These are phyloP conservation scores for Phytophthora aleatoria DNA, from an alignment of 352 stramenopile species.

Conservation along the genomic window DNA sequence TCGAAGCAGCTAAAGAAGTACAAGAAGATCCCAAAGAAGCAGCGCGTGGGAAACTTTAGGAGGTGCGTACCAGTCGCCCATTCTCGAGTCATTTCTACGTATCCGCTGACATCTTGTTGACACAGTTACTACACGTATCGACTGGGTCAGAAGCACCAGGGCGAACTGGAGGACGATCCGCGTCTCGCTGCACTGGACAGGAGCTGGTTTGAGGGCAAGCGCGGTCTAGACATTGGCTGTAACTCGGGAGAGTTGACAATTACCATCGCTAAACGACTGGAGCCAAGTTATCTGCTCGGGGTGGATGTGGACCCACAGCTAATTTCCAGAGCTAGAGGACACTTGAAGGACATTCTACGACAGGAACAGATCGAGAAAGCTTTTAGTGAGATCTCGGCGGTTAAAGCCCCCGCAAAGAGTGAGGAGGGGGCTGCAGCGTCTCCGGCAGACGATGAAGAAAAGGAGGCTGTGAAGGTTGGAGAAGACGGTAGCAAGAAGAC, in stretches of 20 bases:
- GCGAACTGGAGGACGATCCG: conserved; percentile 59
- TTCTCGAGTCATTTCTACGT: neutral
- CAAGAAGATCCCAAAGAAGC: conserved; percentile 44
- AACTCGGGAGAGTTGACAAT: conserved; percentile 85
- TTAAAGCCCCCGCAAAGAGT: conserved; percentile 13
- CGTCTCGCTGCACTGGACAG: conserved; percentile 61
- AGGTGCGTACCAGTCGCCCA: conserved; percentile 38
- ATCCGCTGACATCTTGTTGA: conserved; percentile 5
- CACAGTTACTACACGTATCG: conserved; percentile 81
- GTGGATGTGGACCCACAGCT: conserved; percentile 78
- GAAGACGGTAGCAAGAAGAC: conserved; percentile 7
- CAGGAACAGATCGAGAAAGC: conserved; percentile 62
- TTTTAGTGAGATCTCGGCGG: conserved; percentile 46
- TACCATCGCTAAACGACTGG: conserved; percentile 60
- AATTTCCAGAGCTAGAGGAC: conserved; percentile 56
- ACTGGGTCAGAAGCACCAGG: conserved; percentile 57
- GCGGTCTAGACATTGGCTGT: conserved; percentile 78
- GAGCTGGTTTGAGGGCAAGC: conserved; percentile 71
- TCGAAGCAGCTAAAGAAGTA: conserved; percentile 18
- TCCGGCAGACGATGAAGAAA: conserved; percentile 7
- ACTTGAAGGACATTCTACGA: conserved; percentile 71
- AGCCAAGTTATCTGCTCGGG: conserved; percentile 63
- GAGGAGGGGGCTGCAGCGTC: neutral
- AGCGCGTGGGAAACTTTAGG: conserved; percentile 78
- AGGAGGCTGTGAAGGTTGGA: conserved; percentile 1